Base-by-base conservation (phyloP, 371 early-diverging fungal genomes). In the Chytridiales sp. region DNA sequence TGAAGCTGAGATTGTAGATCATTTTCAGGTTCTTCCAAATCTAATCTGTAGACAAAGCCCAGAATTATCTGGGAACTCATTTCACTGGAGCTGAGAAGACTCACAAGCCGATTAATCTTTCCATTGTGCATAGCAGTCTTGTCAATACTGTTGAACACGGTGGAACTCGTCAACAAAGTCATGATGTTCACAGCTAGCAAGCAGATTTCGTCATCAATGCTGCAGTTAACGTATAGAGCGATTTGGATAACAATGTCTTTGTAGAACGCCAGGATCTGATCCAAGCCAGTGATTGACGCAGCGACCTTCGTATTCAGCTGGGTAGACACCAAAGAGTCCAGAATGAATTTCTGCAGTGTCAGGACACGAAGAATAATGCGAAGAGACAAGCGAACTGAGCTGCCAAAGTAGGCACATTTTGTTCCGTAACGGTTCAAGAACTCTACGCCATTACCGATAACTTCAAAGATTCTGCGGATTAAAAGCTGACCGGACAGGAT, bases 401-500 rank as follows among this genome's bases (percentile, higher is more conserved):
- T 47, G 15, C 47, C 48, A 50, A 47, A 67, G 24, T 53, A 53
- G 31, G 47, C 43, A 66, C 62, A 17, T 61, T 42, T 38, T 32
- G 27, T 64, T 2, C 67, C 58, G 29, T 69, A 66, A 19, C 61
- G 53, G 66, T 82, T 85, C 19, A 88, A 63, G 0, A 70, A 56
- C 30, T 83, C 80, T 6, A 85, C 83, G 6, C 84, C 86, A 11
- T 76, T 73, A n/a, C 71, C 66, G 24, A 91, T 64, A 9, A 92
- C 72, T 24, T 78, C 69, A 68, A 91, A 84, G 8, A 95, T 54
- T 40, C 83, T 79, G 11, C 79, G 74, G 17, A 88, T 68, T 4
- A 93, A 74, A 39, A 81, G 77, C 17, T 88, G 82, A 13, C 91
- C 93, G 2, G 87, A 83, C 19, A 97, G 70, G n/a, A 94, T 62